These are phyloP conservation scores for Barbarea vulgaris DNA, from an alignment of 345 rosid species.

Conservation along the genomic window DNA sequence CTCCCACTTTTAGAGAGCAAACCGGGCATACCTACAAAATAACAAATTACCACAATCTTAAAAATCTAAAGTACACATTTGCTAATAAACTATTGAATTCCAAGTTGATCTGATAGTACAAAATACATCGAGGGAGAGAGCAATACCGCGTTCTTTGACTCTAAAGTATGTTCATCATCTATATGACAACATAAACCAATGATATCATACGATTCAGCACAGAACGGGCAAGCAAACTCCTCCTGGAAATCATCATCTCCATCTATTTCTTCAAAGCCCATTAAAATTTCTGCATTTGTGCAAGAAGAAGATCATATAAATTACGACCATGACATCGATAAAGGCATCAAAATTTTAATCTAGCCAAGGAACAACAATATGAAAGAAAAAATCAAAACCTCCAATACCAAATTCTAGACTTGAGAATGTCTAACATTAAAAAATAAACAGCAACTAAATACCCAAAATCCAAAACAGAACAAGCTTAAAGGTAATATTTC, in stretches of 20 bases:
- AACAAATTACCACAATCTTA: not conserved
- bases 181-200: constrained; percentile 93
- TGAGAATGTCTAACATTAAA: not conserved
- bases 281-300: constrained; percentile 64
- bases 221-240: constrained; percentile 97
- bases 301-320: not conserved
- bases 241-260: constrained; percentile 92
- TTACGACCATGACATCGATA: not conserved
- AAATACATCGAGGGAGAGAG: not conserved
- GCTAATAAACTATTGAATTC: not conserved
- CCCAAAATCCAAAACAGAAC: constrained; percentile 9
- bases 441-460: not conserved
- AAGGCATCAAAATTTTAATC: not conserved
- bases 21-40: constrained; percentile 84
- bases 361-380: not conserved
- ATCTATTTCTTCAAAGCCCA: constrained; percentile 88
- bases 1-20: constrained; percentile 82
- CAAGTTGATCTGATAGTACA: not conserved
- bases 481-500: not conserved
- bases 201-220: constrained; percentile 86
- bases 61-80: not conserved
- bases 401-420: not conserved
- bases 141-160: constrained; percentile 88
- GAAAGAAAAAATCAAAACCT: not conserved
- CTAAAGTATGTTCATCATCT: constrained; percentile 85